These are phyloP conservation scores for Trametes elegans DNA, from an alignment of 768 basidiomycete genomes.

Conservation along the genomic window DNA sequence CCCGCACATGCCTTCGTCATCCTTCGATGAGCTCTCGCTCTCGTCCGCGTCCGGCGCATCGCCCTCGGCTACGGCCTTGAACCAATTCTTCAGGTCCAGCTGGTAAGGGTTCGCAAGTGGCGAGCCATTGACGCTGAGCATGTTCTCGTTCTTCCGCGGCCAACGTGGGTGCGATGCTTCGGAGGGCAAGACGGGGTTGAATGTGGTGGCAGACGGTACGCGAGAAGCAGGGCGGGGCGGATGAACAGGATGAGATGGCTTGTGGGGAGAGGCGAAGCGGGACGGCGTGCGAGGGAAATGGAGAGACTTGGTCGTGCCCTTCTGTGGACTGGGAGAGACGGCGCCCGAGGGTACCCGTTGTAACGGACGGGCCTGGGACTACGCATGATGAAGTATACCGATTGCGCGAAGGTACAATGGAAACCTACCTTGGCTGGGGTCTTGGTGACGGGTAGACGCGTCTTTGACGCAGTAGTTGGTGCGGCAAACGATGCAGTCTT, in stretches of 20 bases:
- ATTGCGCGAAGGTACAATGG: background rate
- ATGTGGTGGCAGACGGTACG: conserved; percentile 60
- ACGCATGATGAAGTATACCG: conserved; percentile 2
- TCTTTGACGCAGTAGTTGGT: conserved; percentile 52
- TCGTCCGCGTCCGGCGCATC: conserved; percentile 26
- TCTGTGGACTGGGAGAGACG: conserved; percentile 37
- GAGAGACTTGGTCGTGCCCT: conserved; percentile 26
- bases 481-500: conserved; percentile 46
- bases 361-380: conserved; percentile 25
- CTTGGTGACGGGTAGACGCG: conserved; percentile 31
- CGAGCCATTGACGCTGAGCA: conserved; percentile 81
- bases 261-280: conserved; percentile 49
- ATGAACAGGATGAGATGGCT: conserved; percentile 29
- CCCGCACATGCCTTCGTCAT: conserved; percentile 15
- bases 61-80: conserved; percentile 35
- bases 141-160: conserved; percentile 71
- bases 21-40: conserved; percentile 12
- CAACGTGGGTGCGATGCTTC: conserved; percentile 45
- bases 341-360: conserved; percentile 29
- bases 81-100: conserved; percentile 63
- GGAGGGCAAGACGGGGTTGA: conserved; percentile 65
- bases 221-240: conserved; percentile 32
- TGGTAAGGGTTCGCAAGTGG: conserved; percentile 78
- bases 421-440: conserved; percentile 32
- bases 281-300: conserved; percentile 32